Conservation (phyloP, 208 protist species). For the Trichomonas vaginalis region DNA sequence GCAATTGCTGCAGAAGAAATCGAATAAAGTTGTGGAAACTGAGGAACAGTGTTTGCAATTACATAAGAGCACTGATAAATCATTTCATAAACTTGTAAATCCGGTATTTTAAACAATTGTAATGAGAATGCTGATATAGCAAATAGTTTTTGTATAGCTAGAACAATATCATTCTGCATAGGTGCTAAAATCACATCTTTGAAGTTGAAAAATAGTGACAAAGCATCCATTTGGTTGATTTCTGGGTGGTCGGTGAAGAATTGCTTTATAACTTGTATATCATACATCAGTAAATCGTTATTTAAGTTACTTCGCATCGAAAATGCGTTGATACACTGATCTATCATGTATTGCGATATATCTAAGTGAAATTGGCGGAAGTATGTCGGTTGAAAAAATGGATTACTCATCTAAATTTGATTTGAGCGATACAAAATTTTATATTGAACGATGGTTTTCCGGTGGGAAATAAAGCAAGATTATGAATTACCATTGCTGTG, state of each 20-base stretch:
- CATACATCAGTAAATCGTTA: neutral
- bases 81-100: neutral
- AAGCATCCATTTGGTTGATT: neutral
- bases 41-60: neutral
- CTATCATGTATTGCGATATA: neutral
- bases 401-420: too few relatives aligned
- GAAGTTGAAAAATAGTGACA: neutral
- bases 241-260: neutral
- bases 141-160: neutral
- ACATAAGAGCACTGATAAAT: neutral
- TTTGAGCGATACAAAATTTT: too few relatives aligned
- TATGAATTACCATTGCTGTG: too few relatives aligned
- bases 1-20: neutral
- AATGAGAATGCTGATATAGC: neutral
- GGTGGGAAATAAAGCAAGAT: too few relatives aligned
- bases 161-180: neutral
- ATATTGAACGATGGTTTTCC: too few relatives aligned
- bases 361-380: neutral
- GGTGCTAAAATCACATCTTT: neutral
- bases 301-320: neutral
- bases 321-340: neutral
- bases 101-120: neutral
- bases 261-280: neutral
- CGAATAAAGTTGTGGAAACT: neutral
- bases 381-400: neutral